Conservation (phyloP, 495 filamentous ascomycete genomes). For the Neurospora tetraspora region DNA sequence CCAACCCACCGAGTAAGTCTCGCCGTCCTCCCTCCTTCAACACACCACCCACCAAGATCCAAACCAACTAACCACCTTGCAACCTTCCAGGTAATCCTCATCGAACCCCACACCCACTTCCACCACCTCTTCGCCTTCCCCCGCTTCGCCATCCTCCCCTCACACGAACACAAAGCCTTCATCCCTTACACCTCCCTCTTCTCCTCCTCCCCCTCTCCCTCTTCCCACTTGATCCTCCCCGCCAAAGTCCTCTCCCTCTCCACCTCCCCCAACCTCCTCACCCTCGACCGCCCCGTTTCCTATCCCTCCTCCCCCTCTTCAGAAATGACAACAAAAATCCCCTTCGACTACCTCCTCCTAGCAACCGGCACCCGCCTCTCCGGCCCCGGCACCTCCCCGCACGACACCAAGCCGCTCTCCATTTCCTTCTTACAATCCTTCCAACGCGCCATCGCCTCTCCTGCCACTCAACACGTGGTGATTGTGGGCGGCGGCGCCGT, state of each 20-base stretch:
- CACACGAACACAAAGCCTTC: constrained; percentile 47
- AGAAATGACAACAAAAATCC: no score
- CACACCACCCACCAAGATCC: background rate
- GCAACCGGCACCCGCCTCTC: constrained; percentile 39
- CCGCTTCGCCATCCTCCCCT: constrained; percentile 38
- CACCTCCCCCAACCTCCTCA: constrained; percentile 20
- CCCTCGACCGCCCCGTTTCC: constrained; percentile 28
- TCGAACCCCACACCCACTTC: constrained; percentile 44
- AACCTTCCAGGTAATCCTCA: constrained; percentile 31
- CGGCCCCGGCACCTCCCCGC: constrained; percentile 35
- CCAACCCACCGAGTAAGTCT: constrained; percentile 19
- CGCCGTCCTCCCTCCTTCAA: background rate
- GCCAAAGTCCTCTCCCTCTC: constrained; percentile 34
- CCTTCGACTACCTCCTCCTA: constrained; percentile 37
- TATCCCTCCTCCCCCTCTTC: background rate
- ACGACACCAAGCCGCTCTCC: constrained; percentile 31
- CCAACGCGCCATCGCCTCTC: constrained; percentile 19
- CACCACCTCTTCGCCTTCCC: constrained; percentile 48
- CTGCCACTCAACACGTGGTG: constrained; percentile 28
- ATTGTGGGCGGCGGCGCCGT: constrained; percentile 53
- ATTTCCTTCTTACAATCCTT: constrained; percentile 30
- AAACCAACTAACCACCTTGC: background rate
- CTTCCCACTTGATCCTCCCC: constrained; percentile 29
- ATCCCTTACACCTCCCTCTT: constrained; percentile 40
- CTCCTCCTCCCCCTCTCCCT: constrained; percentile 19